A percentile compares a stretch with the other conserved stretches of the same genome.
Evolutionary conservation across 1,284 basidiomycete genomes (phyloP).

Genomic region (Wolfiporia cocos): DNA sequence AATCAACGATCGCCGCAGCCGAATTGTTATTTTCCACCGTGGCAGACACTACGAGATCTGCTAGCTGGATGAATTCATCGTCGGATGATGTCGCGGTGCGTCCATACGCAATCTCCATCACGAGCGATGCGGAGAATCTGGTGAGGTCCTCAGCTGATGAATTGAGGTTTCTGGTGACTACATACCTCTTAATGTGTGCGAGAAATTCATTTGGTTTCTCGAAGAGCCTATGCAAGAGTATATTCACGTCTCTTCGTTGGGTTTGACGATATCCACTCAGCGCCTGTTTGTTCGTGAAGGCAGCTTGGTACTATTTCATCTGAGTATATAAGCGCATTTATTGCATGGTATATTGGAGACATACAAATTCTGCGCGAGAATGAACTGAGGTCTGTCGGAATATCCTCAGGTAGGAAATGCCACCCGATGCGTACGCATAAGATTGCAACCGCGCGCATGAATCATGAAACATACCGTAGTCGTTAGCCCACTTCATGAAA

Average conservation of each 20-base stretch:
- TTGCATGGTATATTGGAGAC: slow-evolving; percentile 2
- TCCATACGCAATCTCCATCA: slow-evolving; percentile 22
- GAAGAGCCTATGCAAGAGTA: slow-evolving; percentile 18
- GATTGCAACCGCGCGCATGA: no score
- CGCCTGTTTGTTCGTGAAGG: slow-evolving; percentile 16
- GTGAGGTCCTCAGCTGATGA: not conserved
- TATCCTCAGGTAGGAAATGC: slow-evolving; percentile 17
- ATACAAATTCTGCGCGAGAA: slow-evolving; percentile 24
- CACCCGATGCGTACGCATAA: not conserved
- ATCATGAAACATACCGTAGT: no score
- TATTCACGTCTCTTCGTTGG: slow-evolving; percentile 22
- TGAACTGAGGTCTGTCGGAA: slow-evolving; percentile 28
- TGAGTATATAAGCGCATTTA: slow-evolving; percentile 18
- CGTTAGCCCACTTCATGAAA: no score
- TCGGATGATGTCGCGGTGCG: slow-evolving; percentile 13
- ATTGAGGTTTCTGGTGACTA: not conserved
- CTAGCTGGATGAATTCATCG: slow-evolving; percentile 17
- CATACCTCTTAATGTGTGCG: slow-evolving; percentile 19
- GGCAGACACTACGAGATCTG: slow-evolving; percentile 16
- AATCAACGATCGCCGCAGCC: slow-evolving; percentile 22
- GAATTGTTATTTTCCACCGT: slow-evolving; percentile 18
- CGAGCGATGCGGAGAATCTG: slow-evolving; percentile 15
- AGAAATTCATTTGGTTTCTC: slow-evolving; percentile 18
- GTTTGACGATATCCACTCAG: slow-evolving; percentile 17
- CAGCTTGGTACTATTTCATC: slow-evolving; percentile 24